Conservation (phyloP, 2,329 filamentous ascomycete species). For the Colletotrichum sp. region DNA sequence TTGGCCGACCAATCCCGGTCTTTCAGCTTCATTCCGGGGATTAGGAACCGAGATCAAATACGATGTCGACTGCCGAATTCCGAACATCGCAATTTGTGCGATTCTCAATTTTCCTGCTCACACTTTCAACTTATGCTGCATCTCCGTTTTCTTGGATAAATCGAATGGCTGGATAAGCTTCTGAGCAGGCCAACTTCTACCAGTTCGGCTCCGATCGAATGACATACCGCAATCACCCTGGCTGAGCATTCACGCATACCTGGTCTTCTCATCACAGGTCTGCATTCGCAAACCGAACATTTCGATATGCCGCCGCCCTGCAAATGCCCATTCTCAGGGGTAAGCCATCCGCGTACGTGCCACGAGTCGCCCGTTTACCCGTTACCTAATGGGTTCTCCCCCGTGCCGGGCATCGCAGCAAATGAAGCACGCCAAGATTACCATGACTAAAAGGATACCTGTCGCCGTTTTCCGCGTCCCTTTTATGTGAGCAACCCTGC, state of each 20-base stretch:
- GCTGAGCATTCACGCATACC: not conserved
- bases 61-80: not conserved
- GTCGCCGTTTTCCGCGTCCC: not conserved
- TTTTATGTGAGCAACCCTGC: not conserved
- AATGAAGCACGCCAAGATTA: conserved; percentile 13
- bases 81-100: not conserved
- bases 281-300: not conserved
- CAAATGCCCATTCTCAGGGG: not conserved
- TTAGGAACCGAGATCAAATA: not conserved
- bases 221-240: not conserved
- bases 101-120: not conserved
- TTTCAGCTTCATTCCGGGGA: not conserved
- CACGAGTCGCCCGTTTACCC: not conserved
- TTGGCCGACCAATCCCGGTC: not conserved
- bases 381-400: conserved; percentile 14
- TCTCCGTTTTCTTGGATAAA: not conserved
- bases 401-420: conserved; percentile 12
- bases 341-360: not conserved
- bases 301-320: not conserved
- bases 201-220: not conserved
- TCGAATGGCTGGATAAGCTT: not conserved
- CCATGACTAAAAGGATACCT: conserved; percentile 11
- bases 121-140: not conserved
- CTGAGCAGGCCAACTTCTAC: not conserved
- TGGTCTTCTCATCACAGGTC: not conserved